Conservation (phyloP, 495 filamentous ascomycete genomes). For the Penicillium goetzii region DNA sequence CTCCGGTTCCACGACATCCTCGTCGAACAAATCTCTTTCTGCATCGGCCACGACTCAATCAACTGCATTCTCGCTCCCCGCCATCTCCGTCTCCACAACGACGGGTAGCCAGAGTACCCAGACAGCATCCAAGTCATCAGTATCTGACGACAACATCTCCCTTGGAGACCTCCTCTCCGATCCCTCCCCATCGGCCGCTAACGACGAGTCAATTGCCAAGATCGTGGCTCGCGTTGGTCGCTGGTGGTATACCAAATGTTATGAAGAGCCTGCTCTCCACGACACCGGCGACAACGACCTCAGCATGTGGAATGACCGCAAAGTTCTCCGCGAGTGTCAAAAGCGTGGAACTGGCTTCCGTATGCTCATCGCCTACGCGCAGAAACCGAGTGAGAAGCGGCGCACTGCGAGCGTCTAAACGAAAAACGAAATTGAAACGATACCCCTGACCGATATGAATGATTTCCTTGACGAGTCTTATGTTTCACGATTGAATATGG, state of each 20-base stretch:
- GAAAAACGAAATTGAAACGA: conserved; percentile 12
- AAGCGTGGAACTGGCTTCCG: conserved; percentile 84
- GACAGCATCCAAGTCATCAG: conserved; percentile 32
- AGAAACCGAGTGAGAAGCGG: conserved; percentile 69
- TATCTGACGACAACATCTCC: conserved; percentile 57
- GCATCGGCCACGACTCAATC: conserved; percentile 34
- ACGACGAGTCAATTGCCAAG: conserved; percentile 82
- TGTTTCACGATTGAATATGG: conserved; percentile 1
- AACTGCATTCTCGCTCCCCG: conserved; percentile 33
- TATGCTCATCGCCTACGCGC: conserved; percentile 87
- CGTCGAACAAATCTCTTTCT: conserved; percentile 32
- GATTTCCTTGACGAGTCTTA: conserved; percentile 5
- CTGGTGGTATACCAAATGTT: conserved; percentile 96
- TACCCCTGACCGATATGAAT: conserved; percentile 8
- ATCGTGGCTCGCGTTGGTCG: conserved; percentile 90
- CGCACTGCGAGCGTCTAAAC: conserved; percentile 60
- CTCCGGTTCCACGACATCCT: conserved; percentile 42
- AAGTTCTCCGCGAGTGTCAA: conserved; percentile 81
- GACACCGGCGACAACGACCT: conserved; percentile 49
- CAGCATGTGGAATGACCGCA: conserved; percentile 82
- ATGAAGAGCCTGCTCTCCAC: conserved; percentile 68
- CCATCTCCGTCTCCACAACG: conserved; percentile 30
- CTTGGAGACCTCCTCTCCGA: conserved; percentile 73
- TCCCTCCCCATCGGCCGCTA: conserved; percentile 52
- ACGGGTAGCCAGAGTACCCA: conserved; percentile 30